Conservation (phyloP, 2,329 filamentous ascomycete genomes). For the Huntiella omanensis region DNA sequence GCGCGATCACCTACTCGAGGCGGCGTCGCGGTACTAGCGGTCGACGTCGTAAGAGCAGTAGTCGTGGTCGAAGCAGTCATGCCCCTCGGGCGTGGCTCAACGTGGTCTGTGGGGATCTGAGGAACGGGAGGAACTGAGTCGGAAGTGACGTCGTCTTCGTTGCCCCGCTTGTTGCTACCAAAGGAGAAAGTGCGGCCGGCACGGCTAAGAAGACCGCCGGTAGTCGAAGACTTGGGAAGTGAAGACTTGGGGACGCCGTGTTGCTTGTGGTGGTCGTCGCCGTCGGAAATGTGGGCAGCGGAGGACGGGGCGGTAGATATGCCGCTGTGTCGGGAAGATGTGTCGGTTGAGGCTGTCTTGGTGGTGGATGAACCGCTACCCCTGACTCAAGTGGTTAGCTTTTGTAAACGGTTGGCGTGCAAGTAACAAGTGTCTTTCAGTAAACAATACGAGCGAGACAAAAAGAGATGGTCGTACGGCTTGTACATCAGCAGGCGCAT, state of each 20-base stretch:
- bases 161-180: slow-evolving; percentile 28
- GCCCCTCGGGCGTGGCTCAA: slow-evolving; percentile 5
- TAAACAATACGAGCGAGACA: too few species aligned
- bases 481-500: too few species aligned
- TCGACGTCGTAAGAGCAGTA: slow-evolving; percentile 26
- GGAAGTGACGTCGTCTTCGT: slow-evolving; percentile 12
- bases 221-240: slow-evolving; percentile 27
- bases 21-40: slow-evolving; percentile 33
- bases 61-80: slow-evolving; percentile 9
- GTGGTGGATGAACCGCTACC: slow-evolving; percentile 35
- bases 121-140: slow-evolving; percentile 17
- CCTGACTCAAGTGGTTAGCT: slow-evolving; percentile 12
- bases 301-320: slow-evolving; percentile 43
- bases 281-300: slow-evolving; percentile 18
- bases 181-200: slow-evolving; percentile 42
- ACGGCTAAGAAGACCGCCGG: slow-evolving; percentile 33
- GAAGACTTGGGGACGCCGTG: slow-evolving; percentile 17
- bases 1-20: slow-evolving; percentile 25
- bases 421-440: too few species aligned
- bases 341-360: slow-evolving; percentile 39
- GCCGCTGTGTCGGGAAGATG: slow-evolving; percentile 43
- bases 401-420: not conserved
- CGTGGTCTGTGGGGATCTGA: slow-evolving; percentile 9
- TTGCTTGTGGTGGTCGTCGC: slow-evolving; percentile 5
- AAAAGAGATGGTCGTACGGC: too few species aligned